Evolutionary conservation across 768 basidiomycete species (phyloP), one percentile per base, ranked within the genome.

Genomic region (Xerocomus potaroensis): DNA sequence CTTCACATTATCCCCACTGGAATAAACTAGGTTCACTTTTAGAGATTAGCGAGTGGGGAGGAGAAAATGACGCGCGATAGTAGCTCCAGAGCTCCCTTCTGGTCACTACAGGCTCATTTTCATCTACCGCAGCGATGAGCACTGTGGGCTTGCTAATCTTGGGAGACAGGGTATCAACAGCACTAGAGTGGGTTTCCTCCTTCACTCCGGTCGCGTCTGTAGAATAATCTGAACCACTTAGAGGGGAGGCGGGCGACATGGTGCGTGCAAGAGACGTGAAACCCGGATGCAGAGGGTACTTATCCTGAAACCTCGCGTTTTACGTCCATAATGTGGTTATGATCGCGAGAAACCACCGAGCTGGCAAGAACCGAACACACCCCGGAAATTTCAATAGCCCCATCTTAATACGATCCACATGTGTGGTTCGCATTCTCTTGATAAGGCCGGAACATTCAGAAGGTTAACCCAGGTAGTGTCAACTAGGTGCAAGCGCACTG

Each of bases 71-170:
- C 60, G 38, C 27, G 87, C 86, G 51, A 61, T 89, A 89, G 58
- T 89, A 91, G 43, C 79, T 80, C 88, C 87, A 91, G 8, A 91
- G 68, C 59, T 91, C 88, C 58, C 63, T 76, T 40, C 81, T 72
- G 15, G 82, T 87, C 5, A 89, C 87, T 8, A 83, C 60, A 0
- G 87, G 87, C 45, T 85, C 87, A 34, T 81, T 67, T 50, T 71
- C 68, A 35, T 50, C 61, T 31, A 76, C 67, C 0, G 70, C 63
- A 0, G 72, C 72, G 2, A 77, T 63, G 39, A 73, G 71, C 11
- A 59, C 48, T 21, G 53, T 43, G n/a, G 57, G 50, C 33, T 61
- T 56, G 41, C 45, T 11, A 1, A 3, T 39, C 29, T 53, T 41
- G 10, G 48, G 45, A 21, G 58, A 29, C 12, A 5, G 10, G 8